Conservation (phyloP, 1,139 yeast genomes). For the Geotrichum aggregatum region DNA sequence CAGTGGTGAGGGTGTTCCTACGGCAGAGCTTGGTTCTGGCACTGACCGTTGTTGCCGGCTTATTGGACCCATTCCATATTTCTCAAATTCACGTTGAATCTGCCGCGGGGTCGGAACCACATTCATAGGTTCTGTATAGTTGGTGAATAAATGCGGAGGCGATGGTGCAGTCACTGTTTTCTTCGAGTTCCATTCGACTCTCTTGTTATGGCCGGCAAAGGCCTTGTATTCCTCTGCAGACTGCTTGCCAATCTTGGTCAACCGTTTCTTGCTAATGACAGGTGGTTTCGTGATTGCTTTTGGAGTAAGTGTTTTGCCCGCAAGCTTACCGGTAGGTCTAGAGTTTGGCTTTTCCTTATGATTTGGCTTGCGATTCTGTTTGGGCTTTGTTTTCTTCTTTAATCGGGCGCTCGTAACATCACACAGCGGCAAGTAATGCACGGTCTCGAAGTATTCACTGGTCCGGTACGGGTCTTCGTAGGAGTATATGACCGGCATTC, state of each 20-base stretch:
- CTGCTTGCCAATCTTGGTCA: too few species aligned
- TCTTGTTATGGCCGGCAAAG: too few species aligned
- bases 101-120: slow-evolving; percentile 11
- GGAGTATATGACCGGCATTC: slow-evolving; percentile 10
- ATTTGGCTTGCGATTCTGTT: background rate
- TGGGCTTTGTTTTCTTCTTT: background rate
- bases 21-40: background rate
- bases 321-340: background rate
- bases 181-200: too few species aligned
- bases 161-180: too few species aligned
- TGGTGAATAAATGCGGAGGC: too few species aligned
- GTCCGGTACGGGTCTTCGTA: background rate
- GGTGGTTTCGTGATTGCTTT: too few species aligned
- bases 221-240: too few species aligned
- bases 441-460: slow-evolving; percentile 6
- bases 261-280: too few species aligned
- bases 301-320: background rate
- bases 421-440: background rate
- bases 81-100: slow-evolving; percentile 8
- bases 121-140: background rate
- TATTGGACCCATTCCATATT: slow-evolving; percentile 7
- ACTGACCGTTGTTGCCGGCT: background rate
- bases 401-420: background rate
- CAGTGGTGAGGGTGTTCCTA: too few species aligned
- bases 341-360: too few species aligned